Conservation (phyloP, 768 basidiomycete genomes). For the Mycena albidolilacea region DNA sequence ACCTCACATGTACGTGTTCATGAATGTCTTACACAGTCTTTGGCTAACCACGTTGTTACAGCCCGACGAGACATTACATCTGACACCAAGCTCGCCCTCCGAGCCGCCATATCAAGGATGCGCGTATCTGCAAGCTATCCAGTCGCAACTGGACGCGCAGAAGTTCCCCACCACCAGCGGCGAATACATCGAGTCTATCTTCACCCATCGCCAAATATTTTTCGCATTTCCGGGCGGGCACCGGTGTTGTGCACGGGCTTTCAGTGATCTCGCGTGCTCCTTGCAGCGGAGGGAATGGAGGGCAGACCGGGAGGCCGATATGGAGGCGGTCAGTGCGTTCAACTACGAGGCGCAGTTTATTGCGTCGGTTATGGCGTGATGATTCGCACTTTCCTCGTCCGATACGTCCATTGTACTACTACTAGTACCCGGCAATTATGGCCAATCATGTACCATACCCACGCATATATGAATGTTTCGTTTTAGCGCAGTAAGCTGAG, state of each 20-base stretch:
- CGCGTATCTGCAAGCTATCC: constrained; percentile 74
- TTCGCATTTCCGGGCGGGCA: constrained; percentile 75
- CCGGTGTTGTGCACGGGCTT: constrained; percentile 72
- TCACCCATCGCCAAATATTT: constrained; percentile 82
- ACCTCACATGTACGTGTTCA: constrained; percentile 56
- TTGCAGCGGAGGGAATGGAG: constrained; percentile 79
- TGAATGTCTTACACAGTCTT: neutral
- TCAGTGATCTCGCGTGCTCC: constrained; percentile 75
- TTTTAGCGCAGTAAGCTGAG: too few species aligned
- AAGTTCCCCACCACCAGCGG: constrained; percentile 74
- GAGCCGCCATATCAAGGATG: constrained; percentile 62
- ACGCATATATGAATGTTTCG: too few species aligned
- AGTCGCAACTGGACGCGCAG: constrained; percentile 62
- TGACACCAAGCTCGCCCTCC: constrained; percentile 60
- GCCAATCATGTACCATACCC: neutral
- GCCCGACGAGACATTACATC: constrained; percentile 61
- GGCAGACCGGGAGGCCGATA: constrained; percentile 78
- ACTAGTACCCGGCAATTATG: neutral
- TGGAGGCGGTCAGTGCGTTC: constrained; percentile 78
- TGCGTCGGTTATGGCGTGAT: constrained; percentile 44
- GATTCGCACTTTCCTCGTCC: neutral
- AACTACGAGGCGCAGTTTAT: constrained; percentile 79
- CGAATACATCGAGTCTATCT: constrained; percentile 84
- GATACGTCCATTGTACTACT: neutral
- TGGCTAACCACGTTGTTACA: constrained; percentile 38